Conservation (phyloP, 345 rosid genomes). For the Luvunga scandens region DNA sequence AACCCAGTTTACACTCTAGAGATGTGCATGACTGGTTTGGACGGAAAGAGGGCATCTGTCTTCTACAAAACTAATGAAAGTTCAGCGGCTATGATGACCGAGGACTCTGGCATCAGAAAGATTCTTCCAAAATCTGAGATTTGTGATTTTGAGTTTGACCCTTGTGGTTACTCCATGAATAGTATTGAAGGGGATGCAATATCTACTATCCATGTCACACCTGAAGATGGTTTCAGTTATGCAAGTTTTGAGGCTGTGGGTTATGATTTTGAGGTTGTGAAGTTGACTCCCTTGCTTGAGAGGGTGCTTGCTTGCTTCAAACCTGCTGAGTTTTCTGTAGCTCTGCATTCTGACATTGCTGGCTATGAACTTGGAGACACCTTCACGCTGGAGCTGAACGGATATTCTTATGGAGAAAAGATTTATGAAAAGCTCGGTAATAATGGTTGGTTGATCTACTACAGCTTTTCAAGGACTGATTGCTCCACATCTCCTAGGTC, state of each 20-base stretch:
- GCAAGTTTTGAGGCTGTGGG: conserved; percentile 92
- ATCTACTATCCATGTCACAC: conserved; percentile 90
- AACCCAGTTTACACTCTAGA: conserved; percentile 62
- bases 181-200: conserved; percentile 70
- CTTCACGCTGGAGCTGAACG: conserved; percentile 40
- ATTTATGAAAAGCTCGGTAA: conserved; percentile 40
- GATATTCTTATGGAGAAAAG: conserved; percentile 41
- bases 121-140: conserved; percentile 82
- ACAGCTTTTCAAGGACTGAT: conserved; percentile 36
- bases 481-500: conserved; percentile 50
- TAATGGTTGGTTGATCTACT: conserved; percentile 43
- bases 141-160: conserved; percentile 92
- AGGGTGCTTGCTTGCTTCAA: conserved; percentile 81
- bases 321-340: conserved; percentile 72
- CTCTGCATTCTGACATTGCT: conserved; percentile 46
- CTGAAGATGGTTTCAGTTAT: conserved; percentile 94
- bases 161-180: conserved; percentile 99
- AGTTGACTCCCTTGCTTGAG: conserved; percentile 44
- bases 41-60: conserved; percentile 61
- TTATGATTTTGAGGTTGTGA: conserved; percentile 48
- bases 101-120: conserved; percentile 78
- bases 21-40: conserved; percentile 96
- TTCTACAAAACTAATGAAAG: conserved; percentile 56
- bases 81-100: conserved; percentile 60
- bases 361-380: conserved; percentile 26